A percentile compares a stretch with the other conserved stretches of the same genome.
Conservation (phyloP, 192 early-diverging fungal genomes). For the Umbelopsis isabellina region DNA sequence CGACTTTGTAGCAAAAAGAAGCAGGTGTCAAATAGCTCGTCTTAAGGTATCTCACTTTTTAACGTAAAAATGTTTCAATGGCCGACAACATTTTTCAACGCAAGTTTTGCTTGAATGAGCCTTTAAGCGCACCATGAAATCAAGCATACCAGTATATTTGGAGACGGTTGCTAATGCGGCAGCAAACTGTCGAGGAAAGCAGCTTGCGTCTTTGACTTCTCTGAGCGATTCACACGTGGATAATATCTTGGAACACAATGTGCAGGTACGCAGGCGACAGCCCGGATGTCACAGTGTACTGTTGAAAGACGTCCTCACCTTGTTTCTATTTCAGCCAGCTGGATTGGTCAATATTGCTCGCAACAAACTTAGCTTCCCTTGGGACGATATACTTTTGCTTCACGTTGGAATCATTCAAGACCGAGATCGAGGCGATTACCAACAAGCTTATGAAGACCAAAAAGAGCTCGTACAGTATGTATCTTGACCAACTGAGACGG, state of each 20-base stretch:
- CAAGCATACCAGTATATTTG: slow-evolving; percentile 19
- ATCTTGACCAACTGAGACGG: not conserved
- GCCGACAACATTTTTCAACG: not conserved
- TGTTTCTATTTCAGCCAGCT: slow-evolving; percentile 8
- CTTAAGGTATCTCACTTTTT: too few species aligned
- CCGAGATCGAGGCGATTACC: slow-evolving; percentile 34
- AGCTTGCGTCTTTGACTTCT: slow-evolving; percentile 23
- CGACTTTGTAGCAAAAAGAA: too few species aligned
- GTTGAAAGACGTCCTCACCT: not conserved
- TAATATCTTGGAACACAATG: slow-evolving; percentile 10
- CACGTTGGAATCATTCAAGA: slow-evolving; percentile 45
- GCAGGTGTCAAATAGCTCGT: too few species aligned
- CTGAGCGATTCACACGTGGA: slow-evolving; percentile 24
- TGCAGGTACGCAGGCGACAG: slow-evolving; percentile 10
- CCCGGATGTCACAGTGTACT: too few species aligned
- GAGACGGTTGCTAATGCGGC: slow-evolving; percentile 2
- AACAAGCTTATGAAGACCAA: slow-evolving; percentile 51
- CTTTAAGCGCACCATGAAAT: not conserved
- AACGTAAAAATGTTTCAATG: not conserved
- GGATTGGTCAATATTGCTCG: slow-evolving; percentile 22
- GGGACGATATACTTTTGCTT: slow-evolving; percentile 48
- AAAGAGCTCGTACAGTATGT: slow-evolving; percentile 49
- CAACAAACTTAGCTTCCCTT: slow-evolving; percentile 39
- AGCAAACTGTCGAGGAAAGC: slow-evolving; percentile 21
- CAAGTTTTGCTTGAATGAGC: too few species aligned